These are phyloP conservation scores for Stephania cephalantha DNA, from an alignment of 164 flowering plant genomes.

Conservation along the genomic window DNA sequence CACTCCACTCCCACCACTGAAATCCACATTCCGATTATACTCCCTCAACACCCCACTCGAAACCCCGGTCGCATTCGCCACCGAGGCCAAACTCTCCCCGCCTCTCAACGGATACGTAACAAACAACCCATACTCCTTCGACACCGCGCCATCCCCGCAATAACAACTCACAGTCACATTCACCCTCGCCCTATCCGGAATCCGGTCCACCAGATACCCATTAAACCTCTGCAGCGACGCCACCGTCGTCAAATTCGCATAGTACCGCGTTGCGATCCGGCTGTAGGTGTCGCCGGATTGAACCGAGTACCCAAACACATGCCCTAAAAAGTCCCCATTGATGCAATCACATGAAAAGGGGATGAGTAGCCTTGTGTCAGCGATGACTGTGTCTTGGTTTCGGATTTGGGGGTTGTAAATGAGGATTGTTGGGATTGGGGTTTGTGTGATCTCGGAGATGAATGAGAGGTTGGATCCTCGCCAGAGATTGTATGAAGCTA, in stretches of 20 bases:
- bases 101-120: slow-evolving; percentile 39
- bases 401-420: slow-evolving; percentile 25
- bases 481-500: slow-evolving; percentile 21
- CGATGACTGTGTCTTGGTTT: slow-evolving; percentile 16
- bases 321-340: slow-evolving; percentile 15
- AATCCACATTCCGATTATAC: slow-evolving; percentile 25
- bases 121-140: slow-evolving; percentile 38
- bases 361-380: slow-evolving; percentile 19
- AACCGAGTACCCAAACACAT: slow-evolving; percentile 12
- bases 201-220: neutral
- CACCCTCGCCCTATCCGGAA: slow-evolving; percentile 19
- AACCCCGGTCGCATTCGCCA: slow-evolving; percentile 17
- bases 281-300: slow-evolving; percentile 17
- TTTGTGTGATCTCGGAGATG: slow-evolving; percentile 10
- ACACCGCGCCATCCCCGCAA: slow-evolving; percentile 35
- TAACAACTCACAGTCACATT: slow-evolving; percentile 45
- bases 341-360: slow-evolving; percentile 45
- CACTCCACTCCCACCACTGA: slow-evolving; percentile 17
- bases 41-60: slow-evolving; percentile 18
- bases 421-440: neutral
- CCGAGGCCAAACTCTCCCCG: slow-evolving; percentile 24
- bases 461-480: slow-evolving; percentile 14
- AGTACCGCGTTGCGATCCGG: slow-evolving; percentile 8
- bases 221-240: slow-evolving; percentile 13
- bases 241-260: slow-evolving; percentile 24